Percentiles rank a stretch among this genome's conserved stretches.
Conservation (phyloP, 495 filamentous ascomycete genomes). For the Podospora pseudopauciseta region DNA sequence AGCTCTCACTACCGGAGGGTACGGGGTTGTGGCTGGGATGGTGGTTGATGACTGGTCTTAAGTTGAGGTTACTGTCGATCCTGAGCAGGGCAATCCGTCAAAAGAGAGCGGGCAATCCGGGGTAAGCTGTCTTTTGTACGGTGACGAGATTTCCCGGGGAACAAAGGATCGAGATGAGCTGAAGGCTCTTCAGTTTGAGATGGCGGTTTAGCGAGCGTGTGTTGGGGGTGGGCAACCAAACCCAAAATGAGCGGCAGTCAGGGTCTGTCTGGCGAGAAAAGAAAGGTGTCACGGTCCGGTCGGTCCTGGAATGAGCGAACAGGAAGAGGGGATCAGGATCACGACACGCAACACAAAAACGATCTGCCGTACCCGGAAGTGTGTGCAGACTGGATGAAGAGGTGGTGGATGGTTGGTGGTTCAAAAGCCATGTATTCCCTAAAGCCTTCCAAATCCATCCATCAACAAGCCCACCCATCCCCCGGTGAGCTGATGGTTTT, state of each 20-base stretch:
- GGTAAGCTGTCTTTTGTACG: neutral
- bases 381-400: neutral
- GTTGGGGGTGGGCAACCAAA: neutral
- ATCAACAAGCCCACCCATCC: neutral
- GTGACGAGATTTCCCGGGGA: neutral
- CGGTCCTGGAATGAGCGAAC: constrained; percentile 4
- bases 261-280: neutral
- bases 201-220: neutral
- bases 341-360: constrained; percentile 1
- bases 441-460: constrained; percentile 14
- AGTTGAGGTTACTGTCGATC: neutral
- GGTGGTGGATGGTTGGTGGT: constrained; percentile 3
- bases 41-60: neutral
- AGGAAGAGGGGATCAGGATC: constrained; percentile 2
- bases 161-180: neutral
- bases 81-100: neutral
- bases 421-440: neutral
- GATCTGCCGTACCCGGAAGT: neutral
- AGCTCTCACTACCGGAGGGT: neutral
- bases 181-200: neutral
- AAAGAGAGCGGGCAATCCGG: neutral
- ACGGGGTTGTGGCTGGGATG: neutral
- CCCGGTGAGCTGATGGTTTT: constrained; percentile 7
- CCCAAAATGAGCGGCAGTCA: constrained; percentile 1
- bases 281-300: neutral